Evolutionary conservation across 768 basidiomycete species (phyloP).

Genomic region (Collybiopsis confluens): DNA sequence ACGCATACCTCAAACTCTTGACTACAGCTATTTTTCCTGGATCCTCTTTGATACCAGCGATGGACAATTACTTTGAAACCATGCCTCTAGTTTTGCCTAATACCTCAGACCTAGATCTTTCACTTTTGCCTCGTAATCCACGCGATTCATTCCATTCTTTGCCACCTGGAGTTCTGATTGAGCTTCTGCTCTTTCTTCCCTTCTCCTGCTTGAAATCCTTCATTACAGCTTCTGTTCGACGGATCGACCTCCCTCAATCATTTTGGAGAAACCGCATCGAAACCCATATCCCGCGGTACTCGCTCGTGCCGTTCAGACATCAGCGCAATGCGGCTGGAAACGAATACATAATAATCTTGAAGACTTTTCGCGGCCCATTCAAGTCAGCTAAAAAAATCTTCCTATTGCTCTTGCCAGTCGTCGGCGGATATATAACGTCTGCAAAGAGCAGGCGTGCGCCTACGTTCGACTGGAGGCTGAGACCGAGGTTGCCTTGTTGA

Average conservation of each 20-base stretch:
- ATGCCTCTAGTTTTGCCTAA: not conserved
- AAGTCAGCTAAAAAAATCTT: not conserved
- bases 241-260: not conserved
- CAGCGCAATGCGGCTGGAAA: not conserved
- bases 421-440: not conserved
- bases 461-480: not conserved
- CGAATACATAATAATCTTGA: not conserved
- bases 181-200: not conserved
- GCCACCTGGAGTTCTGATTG: not conserved
- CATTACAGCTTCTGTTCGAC: not conserved
- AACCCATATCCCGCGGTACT: not conserved
- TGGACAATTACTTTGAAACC: not conserved
- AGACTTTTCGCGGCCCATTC: not conserved
- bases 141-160: not conserved
- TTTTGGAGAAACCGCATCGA: not conserved
- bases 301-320: not conserved
- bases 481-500: not conserved
- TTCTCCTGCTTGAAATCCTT: not conserved
- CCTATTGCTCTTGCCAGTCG: not conserved
- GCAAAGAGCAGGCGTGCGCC: not conserved
- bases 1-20: not conserved
- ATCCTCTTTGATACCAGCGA: not conserved
- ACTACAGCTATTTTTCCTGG: not conserved
- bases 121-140: too few relatives aligned
- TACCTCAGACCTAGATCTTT: too few relatives aligned